Conservation (phyloP, 2,329 filamentous ascomycete genomes). For the Periconia sp. region DNA sequence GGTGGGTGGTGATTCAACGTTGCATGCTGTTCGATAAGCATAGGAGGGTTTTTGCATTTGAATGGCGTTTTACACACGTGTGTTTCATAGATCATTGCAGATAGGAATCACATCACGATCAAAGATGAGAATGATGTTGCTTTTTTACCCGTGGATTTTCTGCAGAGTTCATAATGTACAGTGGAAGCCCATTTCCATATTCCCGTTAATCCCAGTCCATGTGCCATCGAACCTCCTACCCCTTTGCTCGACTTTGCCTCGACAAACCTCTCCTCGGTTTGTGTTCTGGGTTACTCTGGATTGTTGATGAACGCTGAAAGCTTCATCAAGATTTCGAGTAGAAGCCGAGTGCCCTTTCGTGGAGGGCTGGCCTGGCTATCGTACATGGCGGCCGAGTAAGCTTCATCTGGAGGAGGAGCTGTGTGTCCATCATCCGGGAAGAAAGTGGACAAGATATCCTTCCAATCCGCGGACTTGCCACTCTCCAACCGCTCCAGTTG, state of each 20-base stretch:
- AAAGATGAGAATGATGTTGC: no score
- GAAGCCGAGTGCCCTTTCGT: slow-evolving; percentile 21
- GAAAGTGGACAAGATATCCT: slow-evolving; percentile 24
- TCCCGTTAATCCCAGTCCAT: no score
- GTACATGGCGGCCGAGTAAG: not conserved
- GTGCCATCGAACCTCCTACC: not conserved
- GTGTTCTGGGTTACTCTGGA: not conserved
- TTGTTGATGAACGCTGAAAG: slow-evolving; percentile 28
- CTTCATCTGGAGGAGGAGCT: slow-evolving; percentile 8
- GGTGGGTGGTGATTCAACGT: slow-evolving; percentile 75
- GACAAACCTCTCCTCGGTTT: not conserved
- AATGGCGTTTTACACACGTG: no score
- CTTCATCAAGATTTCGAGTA: slow-evolving; percentile 26
- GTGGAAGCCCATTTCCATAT: no score
- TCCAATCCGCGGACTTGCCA: slow-evolving; percentile 25
- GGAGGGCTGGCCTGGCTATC: slow-evolving; percentile 3
- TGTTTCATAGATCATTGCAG: no score
- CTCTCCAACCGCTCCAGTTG: slow-evolving; percentile 26
- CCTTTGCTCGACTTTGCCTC: not conserved
- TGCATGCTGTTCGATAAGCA: not conserved
- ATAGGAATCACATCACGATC: no score
- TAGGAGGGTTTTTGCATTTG: slow-evolving; percentile 6
- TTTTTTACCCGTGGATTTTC: no score
- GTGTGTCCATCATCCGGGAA: slow-evolving; percentile 29
- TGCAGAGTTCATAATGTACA: no score